phyloP scores from a whole-genome alignment of 306 rosid species.

The Casuarina equisetifolia region DNA sequence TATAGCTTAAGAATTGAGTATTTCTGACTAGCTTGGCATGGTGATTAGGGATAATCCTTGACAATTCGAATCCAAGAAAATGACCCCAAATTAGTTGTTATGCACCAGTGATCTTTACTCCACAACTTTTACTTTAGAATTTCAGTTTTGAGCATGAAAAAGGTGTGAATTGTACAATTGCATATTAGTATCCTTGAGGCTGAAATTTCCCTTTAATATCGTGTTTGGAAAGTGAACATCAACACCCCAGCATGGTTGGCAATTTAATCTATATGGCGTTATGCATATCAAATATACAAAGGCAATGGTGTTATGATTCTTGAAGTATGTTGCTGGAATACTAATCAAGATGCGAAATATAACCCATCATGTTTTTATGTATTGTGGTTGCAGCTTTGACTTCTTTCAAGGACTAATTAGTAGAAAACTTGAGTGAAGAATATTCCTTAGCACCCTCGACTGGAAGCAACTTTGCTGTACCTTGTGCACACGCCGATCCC shows the following conservation, averaged over 20 bases:
- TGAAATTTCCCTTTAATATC: too few species aligned
- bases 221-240: too few species aligned
- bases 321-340: not conserved
- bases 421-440: slow-evolving; percentile 59
- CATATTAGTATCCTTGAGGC: not conserved
- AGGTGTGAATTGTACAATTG: not conserved
- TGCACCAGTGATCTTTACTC: too few species aligned
- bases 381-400: slow-evolving; percentile 60
- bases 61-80: too few species aligned
- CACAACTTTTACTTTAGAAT: not conserved
- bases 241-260: not conserved
- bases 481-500: slow-evolving; percentile 29
- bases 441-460: slow-evolving; percentile 35
- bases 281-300: not conserved
- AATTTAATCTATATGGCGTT: not conserved
- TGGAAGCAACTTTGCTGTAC: slow-evolving; percentile 22
- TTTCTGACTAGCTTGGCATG: not conserved
- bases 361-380: slow-evolving; percentile 17
- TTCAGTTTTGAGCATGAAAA: not conserved
- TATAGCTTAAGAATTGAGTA: not conserved
- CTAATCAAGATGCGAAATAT: not conserved
- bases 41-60: too few species aligned
- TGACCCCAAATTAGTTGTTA: too few species aligned
- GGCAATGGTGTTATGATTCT: not conserved
- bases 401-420: slow-evolving; percentile 78